Evolutionary conservation across 306 rosid species (phyloP), one percentile per base, ranked within the genome.

Genomic region (Quillaja saponaria): DNA sequence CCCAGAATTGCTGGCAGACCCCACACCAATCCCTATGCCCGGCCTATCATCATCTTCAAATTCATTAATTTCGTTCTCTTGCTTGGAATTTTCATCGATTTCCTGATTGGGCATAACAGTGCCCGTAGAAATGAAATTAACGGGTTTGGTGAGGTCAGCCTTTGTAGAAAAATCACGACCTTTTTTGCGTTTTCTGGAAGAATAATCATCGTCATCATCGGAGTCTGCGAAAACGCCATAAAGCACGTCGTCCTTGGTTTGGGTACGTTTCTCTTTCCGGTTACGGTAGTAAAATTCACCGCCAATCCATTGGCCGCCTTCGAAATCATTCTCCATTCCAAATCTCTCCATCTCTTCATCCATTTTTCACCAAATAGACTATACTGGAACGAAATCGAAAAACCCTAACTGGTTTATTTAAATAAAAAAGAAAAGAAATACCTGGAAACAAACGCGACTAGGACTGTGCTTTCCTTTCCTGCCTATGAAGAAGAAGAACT

Each of bases 101-200:
- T 86, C 95, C 66, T 84, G 66, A 61, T 82, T 66, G 49, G 96
- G 96, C 82, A 83, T 64, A 46, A 87, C 78, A 28, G 62, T 78
- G 47, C 94, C 95, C 2, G 94, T 92, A 40, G 95, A 87, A 41
- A 92, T 74, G 49, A 92, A 92, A 75, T 78, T 89, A 55, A 92
- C 86, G 12, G 95, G 96, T 72, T 85, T 92, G 20, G 90, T 55
- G 49, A 84, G 85, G 72, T 84, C 90, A 10, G 49, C 61, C 61
- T 81, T 81, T 39, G 52, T 76, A 10, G 78, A 69, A 0, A 81
- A 65, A 50, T 68, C 77, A 0, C 78, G 77, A 25, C 68, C 84
- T 57, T 79, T 83, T 25, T 80, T 81, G 60, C 89, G 87, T 66
- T 87, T 89, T 55, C 77, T 72, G 59, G 71, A 63, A 3, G 84